Evolutionary conservation across 306 rosid genomes (phyloP), one percentile per base, ranked within the genome.

Genomic region (Casuarina cunninghamiana): DNA sequence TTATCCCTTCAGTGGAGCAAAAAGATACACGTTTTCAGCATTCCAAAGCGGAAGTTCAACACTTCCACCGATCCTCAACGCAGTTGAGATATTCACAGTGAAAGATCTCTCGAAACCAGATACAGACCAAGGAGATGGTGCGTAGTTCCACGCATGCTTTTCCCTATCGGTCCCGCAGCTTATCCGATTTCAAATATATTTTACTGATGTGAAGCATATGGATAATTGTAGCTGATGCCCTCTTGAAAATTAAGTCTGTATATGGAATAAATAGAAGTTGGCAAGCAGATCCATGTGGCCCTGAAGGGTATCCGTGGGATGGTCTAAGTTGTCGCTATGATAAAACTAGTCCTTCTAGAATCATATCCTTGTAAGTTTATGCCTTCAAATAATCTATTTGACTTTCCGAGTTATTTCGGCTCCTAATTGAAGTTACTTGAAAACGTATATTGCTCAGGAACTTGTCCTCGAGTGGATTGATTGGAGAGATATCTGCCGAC

Each of bases 211-310:
- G 48, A 35, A 35, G 11, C 69, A 12, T 62, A 0, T 45, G n/a
- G 39, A 61, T 3, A 80, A 69, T 73, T 26, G 65, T 13, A 91
- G 93, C 83, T 78, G 86, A 71, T 76, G 89, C 93, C 6, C 80
- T 87, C 35, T 71, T 71, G 60, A 89, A 45, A 50, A 88, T 89
- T 73, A 88, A 91, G 86, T 80, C 53, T 15, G 49, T 73, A 41
- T 91, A 91, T 72, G 69, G 66, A 35, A 61, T 89, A 73, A 57
- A 13, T 5, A 87, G 68, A 73, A 80, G 83, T 77, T 89, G 91
- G 96, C 81, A 87, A 69, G 91, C 89, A 80, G 90, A 91, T 81
- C 96, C 96, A 44, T 91, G 93, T 43, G 74, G 39, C 32, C 96
- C 93, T 0, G 43, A 42, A 57, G 48, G 10, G 9, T 86, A 80